These are phyloP conservation scores for Puccinia sorghi DNA, from an alignment of 1,284 basidiomycete species.

Conservation along the genomic window DNA sequence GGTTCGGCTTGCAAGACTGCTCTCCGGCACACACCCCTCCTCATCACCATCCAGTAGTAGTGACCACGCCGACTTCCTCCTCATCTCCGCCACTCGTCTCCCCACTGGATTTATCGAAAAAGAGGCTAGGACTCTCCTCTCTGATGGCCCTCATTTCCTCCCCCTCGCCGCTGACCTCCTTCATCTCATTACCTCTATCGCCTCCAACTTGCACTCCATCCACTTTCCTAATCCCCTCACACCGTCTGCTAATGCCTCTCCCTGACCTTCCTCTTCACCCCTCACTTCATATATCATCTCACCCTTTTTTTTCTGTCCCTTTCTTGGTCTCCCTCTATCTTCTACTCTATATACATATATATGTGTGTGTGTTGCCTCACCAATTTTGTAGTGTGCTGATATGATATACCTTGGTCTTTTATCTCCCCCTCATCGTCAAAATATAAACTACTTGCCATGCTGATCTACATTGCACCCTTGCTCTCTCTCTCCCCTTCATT, in stretches of 20 bases:
- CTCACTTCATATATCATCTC: too few relatives aligned
- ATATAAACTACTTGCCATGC: too few relatives aligned
- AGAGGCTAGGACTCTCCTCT: neutral
- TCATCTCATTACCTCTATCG: neutral
- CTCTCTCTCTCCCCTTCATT: too few relatives aligned
- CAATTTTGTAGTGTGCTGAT: too few relatives aligned
- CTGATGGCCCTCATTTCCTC: slow-evolving; percentile 1
- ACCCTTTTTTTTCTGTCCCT: too few relatives aligned
- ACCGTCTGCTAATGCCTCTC: neutral
- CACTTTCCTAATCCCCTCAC: neutral
- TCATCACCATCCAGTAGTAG: too few relatives aligned
- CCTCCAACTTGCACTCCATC: neutral
- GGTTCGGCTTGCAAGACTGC: neutral
- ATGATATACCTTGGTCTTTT: too few relatives aligned
- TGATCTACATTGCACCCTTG: too few relatives aligned
- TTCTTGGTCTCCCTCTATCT: too few relatives aligned
- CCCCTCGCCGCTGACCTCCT: neutral
- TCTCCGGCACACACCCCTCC: neutral
- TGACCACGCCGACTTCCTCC: neutral
- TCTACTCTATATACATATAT: too few relatives aligned
- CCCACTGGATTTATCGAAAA: neutral
- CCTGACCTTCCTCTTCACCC: neutral
- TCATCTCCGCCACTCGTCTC: neutral
- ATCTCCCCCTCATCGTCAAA: too few relatives aligned
- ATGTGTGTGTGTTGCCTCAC: too few relatives aligned